Conservation (phyloP, 495 filamentous ascomycete genomes). For the Trichodelitschia bisporula region DNA sequence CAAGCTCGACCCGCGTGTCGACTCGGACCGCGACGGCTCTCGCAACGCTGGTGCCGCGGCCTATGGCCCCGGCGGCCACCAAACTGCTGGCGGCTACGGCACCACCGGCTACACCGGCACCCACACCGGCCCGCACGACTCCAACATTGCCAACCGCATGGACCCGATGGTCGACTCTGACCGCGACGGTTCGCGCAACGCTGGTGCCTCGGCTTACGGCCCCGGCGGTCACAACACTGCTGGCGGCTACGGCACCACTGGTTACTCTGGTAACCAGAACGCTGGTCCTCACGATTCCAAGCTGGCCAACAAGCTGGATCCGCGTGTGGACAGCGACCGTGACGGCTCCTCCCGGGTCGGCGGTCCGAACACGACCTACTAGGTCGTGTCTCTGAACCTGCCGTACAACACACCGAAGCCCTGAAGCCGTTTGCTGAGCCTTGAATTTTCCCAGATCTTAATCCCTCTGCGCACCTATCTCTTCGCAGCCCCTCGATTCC, state of each 20-base stretch:
- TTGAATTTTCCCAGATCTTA: no score
- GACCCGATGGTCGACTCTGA: conserved; percentile 26
- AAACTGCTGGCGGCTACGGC: no score
- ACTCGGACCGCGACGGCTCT: conserved; percentile 17
- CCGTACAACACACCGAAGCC: no score
- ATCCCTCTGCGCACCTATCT: no score
- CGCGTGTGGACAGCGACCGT: conserved; percentile 23
- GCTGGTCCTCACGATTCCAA: conserved; percentile 16
- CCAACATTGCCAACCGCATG: conserved; percentile 20
- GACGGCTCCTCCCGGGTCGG: conserved; percentile 2
- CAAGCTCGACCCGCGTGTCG: conserved; percentile 23
- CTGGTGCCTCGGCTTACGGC: neutral
- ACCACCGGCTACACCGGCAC: neutral
- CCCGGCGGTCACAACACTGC: neutral
- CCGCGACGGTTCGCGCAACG: conserved; percentile 5
- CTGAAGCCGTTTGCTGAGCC: no score
- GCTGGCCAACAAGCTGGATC: conserved; percentile 22
- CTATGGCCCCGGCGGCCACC: no score
- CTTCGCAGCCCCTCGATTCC: no score
- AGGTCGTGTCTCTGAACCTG: no score
- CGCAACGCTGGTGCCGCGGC: conserved; percentile 1
- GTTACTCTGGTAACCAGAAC: no score
- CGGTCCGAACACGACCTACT: no score
- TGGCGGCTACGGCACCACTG: neutral
- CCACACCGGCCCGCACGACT: no score